These are phyloP conservation scores for Oxytropis ochrocephala DNA, from an alignment of 306 rosid genomes.

Conservation along the genomic window DNA sequence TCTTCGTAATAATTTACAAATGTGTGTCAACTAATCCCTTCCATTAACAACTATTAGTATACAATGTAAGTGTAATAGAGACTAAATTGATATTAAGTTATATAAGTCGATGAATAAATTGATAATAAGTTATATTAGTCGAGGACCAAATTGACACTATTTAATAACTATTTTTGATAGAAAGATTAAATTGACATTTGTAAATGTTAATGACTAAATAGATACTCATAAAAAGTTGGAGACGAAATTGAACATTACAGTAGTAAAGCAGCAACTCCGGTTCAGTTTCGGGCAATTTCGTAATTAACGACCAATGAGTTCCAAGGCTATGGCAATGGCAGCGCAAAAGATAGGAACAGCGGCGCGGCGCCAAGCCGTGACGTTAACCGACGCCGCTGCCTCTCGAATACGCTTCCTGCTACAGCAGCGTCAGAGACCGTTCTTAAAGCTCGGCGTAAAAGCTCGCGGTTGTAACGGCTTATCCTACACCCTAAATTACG, in stretches of 20 bases:
- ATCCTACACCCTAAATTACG: slow-evolving; percentile 82
- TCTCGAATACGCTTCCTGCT: slow-evolving; percentile 54
- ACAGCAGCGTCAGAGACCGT: slow-evolving; percentile 69
- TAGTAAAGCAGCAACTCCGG: not conserved
- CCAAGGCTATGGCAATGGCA: slow-evolving; percentile 39
- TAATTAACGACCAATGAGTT: slow-evolving; percentile 34
- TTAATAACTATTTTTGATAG: no score
- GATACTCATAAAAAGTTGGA: no score
- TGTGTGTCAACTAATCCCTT: no score
- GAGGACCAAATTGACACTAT: no score
- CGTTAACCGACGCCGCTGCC: slow-evolving; percentile 69
- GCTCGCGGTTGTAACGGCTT: slow-evolving; percentile 95
- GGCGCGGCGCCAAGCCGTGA: slow-evolving; percentile 62
- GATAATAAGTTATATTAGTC: no score
- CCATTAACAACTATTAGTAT: no score
- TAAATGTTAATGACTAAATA: no score
- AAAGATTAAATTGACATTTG: no score
- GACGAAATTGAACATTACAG: not conserved
- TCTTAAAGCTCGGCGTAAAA: slow-evolving; percentile 80
- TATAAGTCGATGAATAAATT: no score
- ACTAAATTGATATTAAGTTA: no score
- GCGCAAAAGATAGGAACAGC: slow-evolving; percentile 41
- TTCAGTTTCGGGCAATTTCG: not conserved
- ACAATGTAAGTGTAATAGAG: no score
- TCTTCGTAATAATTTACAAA: no score